phyloP scores from a whole-genome alignment of 345 rosid genomes.

The Microthlaspi erraticum region DNA sequence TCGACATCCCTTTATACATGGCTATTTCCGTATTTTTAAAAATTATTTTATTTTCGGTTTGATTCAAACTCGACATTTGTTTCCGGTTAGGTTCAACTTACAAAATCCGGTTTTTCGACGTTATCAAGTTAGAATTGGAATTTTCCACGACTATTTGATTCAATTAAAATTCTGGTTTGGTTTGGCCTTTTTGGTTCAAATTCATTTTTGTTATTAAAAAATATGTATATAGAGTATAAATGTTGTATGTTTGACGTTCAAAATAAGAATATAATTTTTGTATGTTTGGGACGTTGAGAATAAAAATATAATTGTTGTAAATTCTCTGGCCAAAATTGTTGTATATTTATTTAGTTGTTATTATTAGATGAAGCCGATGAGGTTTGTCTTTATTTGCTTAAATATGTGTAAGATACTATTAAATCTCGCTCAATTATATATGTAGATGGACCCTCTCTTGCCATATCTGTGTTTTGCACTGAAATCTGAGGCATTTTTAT shows the following conservation, averaged over 20 bases:
- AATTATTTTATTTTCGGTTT: too few species aligned
- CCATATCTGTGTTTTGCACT: conserved; percentile 43
- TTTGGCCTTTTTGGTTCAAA: neutral
- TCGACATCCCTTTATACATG: conserved; percentile 25
- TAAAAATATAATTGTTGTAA: neutral
- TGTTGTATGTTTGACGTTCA: too few species aligned
- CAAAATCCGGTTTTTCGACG: neutral
- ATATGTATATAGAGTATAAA: neutral
- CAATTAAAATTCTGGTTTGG: neutral
- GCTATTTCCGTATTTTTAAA: neutral
- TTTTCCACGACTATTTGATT: neutral
- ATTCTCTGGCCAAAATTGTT: conserved; percentile 9
- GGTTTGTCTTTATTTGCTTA: conserved; percentile 41
- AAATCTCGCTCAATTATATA: conserved; percentile 28
- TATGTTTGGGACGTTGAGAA: neutral
- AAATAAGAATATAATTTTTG: neutral
- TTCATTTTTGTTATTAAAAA: neutral
- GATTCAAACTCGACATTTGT: too few species aligned
- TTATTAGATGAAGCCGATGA: conserved; percentile 4
- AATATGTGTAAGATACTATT: conserved; percentile 32
- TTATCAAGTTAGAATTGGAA: neutral
- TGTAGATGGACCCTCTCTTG: conserved; percentile 39
- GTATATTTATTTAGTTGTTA: neutral
- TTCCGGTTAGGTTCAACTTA: neutral
- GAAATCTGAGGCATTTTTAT: conserved; percentile 35